A percentile compares a stretch with the other conserved stretches of the same genome.
Evolutionary conservation across 1,139 yeast genomes (phyloP).

Genomic region (Ogataea hybrid): DNA sequence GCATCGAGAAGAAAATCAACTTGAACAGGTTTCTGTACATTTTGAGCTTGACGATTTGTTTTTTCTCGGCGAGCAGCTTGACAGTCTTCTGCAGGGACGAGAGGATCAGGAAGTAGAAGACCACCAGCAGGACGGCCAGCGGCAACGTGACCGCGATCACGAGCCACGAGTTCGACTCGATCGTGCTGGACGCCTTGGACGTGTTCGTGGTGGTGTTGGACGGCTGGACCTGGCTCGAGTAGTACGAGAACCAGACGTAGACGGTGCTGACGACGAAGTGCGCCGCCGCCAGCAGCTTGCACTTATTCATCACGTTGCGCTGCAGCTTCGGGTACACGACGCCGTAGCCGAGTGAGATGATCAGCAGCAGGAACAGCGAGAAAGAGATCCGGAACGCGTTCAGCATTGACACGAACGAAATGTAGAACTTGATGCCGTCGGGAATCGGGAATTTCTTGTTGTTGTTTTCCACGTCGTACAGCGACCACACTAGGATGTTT

Average conservation of each 20-base stretch:
- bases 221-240: conserved; percentile 34
- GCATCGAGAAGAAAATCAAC: conserved; percentile 65
- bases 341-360: conserved; percentile 91
- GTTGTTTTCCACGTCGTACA: conserved; percentile 79
- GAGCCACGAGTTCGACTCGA: conserved; percentile 36
- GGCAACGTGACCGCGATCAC: conserved; percentile 60
- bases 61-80: conserved; percentile 70
- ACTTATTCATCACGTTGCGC: conserved; percentile 69
- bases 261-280: conserved; percentile 70
- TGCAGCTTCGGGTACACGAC: conserved; percentile 86
- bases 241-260: conserved; percentile 69
- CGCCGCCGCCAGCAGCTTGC: conserved; percentile 71
- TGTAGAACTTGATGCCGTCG: conserved; percentile 68
- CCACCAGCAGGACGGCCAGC: conserved; percentile 63
- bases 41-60: conserved; percentile 85
- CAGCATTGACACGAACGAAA: conserved; percentile 73
- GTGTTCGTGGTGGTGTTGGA: conserved; percentile 32
- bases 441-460: conserved; percentile 42
- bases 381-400: conserved; percentile 83
- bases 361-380: conserved; percentile 80
- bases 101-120: conserved; percentile 74
- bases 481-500: conserved; percentile 87
- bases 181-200: conserved; percentile 29
- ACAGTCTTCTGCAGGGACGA: conserved; percentile 75
- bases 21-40: conserved; percentile 81